These are phyloP conservation scores for Geoglossum cookeanum DNA, from an alignment of 2,329 filamentous ascomycete species.

Conservation along the genomic window DNA sequence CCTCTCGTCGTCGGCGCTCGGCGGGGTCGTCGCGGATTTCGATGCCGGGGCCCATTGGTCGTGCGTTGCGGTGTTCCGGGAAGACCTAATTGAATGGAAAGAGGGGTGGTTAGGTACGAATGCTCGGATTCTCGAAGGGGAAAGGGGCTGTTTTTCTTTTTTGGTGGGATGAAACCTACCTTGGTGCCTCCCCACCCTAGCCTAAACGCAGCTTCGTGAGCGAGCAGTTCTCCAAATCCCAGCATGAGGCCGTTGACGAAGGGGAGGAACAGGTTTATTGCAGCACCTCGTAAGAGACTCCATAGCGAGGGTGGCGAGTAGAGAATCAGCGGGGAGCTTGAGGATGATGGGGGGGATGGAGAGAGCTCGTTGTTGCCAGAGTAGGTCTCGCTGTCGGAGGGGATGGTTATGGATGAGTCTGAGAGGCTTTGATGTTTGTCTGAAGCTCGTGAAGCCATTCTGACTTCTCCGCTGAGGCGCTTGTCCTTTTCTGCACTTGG, in stretches of 20 bases:
- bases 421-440: conserved; percentile 36
- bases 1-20: conserved; percentile 30
- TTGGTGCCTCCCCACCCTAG: conserved; percentile 89
- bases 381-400: conserved; percentile 71
- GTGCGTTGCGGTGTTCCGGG: conserved; percentile 38
- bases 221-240: conserved; percentile 90
- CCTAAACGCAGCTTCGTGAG: conserved; percentile 84
- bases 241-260: conserved; percentile 98
- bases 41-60: conserved; percentile 62
- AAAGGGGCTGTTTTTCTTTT: too few relatives aligned
- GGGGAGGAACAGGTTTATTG: conserved; percentile 86
- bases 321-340: conserved; percentile 53
- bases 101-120: too few relatives aligned
- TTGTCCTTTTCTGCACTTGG: not conserved
- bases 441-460: conserved; percentile 32
- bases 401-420: conserved; percentile 58
- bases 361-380: conserved; percentile 36
- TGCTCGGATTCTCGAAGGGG: too few relatives aligned
- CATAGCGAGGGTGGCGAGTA: conserved; percentile 81
- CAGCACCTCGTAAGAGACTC: conserved; percentile 68
- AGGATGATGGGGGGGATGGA: conserved; percentile 40
- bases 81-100: conserved; percentile 28
- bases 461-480: not conserved
- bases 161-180: conserved; percentile 30
- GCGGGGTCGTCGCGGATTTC: conserved; percentile 53